Conservation (phyloP, 768 basidiomycete genomes). For the Mycena crocata region DNA sequence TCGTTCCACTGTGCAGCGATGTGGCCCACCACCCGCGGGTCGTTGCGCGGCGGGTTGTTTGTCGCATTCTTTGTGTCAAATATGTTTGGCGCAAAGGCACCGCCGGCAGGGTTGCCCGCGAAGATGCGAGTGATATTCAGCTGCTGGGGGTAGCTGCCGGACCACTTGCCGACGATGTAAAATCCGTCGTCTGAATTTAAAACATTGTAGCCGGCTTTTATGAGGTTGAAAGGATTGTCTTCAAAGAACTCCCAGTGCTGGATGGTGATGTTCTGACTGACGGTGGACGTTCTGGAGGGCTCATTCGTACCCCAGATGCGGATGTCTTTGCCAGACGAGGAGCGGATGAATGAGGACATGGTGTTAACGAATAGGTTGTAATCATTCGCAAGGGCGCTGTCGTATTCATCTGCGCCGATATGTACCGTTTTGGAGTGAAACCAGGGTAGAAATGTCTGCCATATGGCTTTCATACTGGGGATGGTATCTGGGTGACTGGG, state of each 20-base stretch:
- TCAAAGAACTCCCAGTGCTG: constrained; percentile 37
- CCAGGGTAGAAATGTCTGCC: constrained; percentile 32
- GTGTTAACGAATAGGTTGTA: constrained; percentile 34
- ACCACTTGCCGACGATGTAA: constrained; percentile 32
- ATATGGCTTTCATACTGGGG: constrained; percentile 30
- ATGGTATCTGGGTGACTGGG: constrained; percentile 29
- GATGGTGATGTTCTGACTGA: constrained; percentile 33
- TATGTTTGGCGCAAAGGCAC: constrained; percentile 26
- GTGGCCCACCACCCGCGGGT: constrained; percentile 26
- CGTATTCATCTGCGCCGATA: constrained; percentile 35
- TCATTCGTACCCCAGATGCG: constrained; percentile 36
- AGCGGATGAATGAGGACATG: constrained; percentile 22
- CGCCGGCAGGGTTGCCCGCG: constrained; percentile 32
- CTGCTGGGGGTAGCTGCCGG: constrained; percentile 32
- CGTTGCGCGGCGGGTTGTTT: constrained; percentile 29
- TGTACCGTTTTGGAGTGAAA: constrained; percentile 33
- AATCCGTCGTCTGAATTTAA: constrained; percentile 33
- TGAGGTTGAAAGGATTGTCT: constrained; percentile 23
- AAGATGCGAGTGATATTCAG: constrained; percentile 33
- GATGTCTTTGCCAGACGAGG: constrained; percentile 25
- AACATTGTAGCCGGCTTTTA: constrained; percentile 20
- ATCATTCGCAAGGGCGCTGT: constrained; percentile 26
- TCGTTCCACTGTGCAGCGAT: constrained; percentile 35
- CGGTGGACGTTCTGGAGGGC: constrained; percentile 27
- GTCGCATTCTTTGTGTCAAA: constrained; percentile 33